A percentile compares a stretch with the other conserved stretches of the same genome.
Conservation (phyloP, 2,329 filamentous ascomycete genomes). For the Botryotinia globosa region DNA sequence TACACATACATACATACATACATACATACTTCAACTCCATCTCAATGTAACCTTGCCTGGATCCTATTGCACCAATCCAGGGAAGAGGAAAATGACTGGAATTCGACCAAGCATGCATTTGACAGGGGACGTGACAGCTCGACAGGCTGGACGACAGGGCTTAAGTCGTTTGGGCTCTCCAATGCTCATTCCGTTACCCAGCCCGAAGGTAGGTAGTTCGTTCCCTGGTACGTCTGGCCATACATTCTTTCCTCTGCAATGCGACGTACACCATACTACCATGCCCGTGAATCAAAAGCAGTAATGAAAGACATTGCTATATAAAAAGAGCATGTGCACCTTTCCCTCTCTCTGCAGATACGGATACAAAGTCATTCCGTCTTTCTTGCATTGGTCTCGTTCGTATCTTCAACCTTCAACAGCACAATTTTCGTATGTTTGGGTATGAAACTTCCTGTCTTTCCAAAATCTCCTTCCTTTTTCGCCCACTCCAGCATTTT, state of each 20-base stretch:
- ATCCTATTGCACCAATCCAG: not conserved
- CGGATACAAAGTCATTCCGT: not conserved
- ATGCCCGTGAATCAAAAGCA: not conserved
- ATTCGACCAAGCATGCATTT: not conserved
- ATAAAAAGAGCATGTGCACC: constrained; percentile 13
- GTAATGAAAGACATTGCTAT: constrained; percentile 5
- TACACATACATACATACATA: not conserved
- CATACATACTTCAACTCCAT: not conserved
- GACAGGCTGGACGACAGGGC: not conserved
- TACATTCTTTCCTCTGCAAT: constrained; percentile 3
- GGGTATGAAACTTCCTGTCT: constrained; percentile 1
- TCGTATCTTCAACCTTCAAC: not conserved
- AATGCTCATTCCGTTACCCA: not conserved
- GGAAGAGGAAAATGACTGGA: not conserved
- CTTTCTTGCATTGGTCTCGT: not conserved
- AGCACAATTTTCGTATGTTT: not conserved
- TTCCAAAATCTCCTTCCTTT: not conserved
- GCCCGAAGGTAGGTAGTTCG: not conserved
- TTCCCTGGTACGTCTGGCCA: not conserved
- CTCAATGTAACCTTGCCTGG: not conserved
- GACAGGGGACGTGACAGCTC: not conserved
- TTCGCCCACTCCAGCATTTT: not conserved
- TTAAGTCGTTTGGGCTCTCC: not conserved
- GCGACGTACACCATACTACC: not conserved
- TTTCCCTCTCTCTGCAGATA: not conserved